These are phyloP conservation scores for Blastocystis sp. DNA, from an alignment of 352 stramenopile genomes.

Conservation along the genomic window DNA sequence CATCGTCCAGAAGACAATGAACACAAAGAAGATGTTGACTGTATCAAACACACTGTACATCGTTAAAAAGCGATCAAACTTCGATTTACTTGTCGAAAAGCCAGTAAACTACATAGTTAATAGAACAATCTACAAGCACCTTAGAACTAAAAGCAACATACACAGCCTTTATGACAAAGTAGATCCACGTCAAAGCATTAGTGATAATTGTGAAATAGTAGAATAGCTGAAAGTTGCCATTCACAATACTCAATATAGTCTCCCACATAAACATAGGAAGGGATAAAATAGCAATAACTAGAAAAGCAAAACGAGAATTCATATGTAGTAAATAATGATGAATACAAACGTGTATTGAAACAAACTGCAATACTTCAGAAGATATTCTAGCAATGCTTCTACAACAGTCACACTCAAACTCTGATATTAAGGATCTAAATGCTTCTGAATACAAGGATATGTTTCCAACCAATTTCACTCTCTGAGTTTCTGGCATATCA, in stretches of 20 bases:
- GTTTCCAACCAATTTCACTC: slow-evolving; percentile 55
- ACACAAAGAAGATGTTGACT: slow-evolving; percentile 26
- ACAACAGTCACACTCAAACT: slow-evolving; percentile 60
- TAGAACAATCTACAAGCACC: not conserved
- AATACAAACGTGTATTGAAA: not conserved
- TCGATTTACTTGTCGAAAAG: not conserved
- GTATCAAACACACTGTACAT: not conserved
- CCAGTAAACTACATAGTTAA: not conserved
- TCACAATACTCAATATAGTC: not conserved
- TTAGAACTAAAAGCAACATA: not conserved
- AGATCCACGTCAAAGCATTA: slow-evolving; percentile 29
- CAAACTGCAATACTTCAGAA: not conserved
- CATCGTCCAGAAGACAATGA: slow-evolving; percentile 42
- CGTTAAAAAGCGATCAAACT: not conserved
- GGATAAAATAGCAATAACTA: not conserved
- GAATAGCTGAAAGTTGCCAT: not conserved
- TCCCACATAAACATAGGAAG: slow-evolving; percentile 22
- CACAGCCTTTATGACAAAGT: slow-evolving; percentile 21
- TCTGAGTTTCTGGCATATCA: slow-evolving; percentile 23
- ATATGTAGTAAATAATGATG: not conserved
- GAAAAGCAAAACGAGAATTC: not conserved
- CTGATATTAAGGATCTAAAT: not conserved
- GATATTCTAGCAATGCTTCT: slow-evolving; percentile 22
- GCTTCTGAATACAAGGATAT: not conserved
- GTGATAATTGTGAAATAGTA: slow-evolving; percentile 39